Evolutionary conservation across 805 yeast species (phyloP), one percentile per base, ranked within the genome.

Genomic region (Cyberlindnera nakhonratchasimensis): DNA sequence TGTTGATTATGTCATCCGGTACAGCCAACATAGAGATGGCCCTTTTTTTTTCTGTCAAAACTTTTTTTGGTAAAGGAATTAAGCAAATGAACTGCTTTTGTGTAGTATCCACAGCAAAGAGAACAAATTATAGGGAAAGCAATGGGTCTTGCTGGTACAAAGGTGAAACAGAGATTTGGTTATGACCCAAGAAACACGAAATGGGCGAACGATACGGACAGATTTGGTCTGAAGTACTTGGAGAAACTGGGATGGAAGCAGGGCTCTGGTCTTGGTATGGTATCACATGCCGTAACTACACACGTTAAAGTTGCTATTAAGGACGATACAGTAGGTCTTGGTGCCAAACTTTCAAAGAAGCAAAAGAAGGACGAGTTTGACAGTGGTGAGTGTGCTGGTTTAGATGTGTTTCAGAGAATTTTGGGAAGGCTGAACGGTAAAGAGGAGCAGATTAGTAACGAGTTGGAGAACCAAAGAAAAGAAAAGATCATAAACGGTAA

Each of bases 331-430:
- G 63, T 78, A 3, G 99, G 99, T 0, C 70, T 91, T 7, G 99
- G 99, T n/a, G 86, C 95, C n/a, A 80, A 77, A 50, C 66, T 82
- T 32, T 77, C 79, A 11, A 72, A 73, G 53, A 72, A 73, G 41
- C 71, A 69, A 31, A 75, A 77, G 52, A 74, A 69, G 33, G 93
- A 82, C 52, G 86, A 78, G 50, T 79, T 82, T 53, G 88, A 82
- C 53, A 75, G 79, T 50, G 95, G 87, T 44, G 95, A 87, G 51
- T 81, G 91, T 51, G 85, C 89, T 10, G 96, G 97, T 4, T 71
- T 91, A 31, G 98, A 93, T 62, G 96, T 84, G 3, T 91, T 93
- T 60, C 99, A 91, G 67, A 74, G 95, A 53, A 76, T 91, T 34
- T 69, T 91, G 48, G 97, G 97, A 10, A 76, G 89, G 59, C 72